Base-by-base conservation (phyloP, 768 basidiomycete species). In the Suillus clintonianus region DNA sequence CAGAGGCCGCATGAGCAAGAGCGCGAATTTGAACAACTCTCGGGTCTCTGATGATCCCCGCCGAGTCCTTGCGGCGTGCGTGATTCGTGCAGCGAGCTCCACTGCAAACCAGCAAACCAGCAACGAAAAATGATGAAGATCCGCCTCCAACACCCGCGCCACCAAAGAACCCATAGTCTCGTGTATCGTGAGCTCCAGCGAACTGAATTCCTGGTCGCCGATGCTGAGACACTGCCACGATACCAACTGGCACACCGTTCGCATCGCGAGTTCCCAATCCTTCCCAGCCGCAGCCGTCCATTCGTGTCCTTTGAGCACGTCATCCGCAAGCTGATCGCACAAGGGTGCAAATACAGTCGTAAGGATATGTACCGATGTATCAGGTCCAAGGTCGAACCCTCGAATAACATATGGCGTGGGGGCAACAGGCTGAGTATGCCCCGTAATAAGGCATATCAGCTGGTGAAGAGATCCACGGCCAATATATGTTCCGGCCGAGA, bases 61-160 rank as follows among this genome's bases (percentile, higher is more conserved):
- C 53, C 73, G 65, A 60, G 68, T 67, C 60, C 74, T 77, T 65
- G 67, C 59, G 30, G 71, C 69, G 10, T 62, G 53, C 30, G 62
- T 67, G 27, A 82, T 63, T 19, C 86, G 83, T 41, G 77, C 77
- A 3, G 82, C 77, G 22, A 89, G 61, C 68, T 90, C 90, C 37
- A 92, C 77, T 4, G 80, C 68, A 70, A 89, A 88, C 91, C 91
- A 93, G 39, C 81, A 78, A n/a, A 82, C 66, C 11, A 78, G 70
- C 48, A 89, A 72, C 4, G 77, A 78, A 24, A 83, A 76, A 4
- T 68, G 63, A 3, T 67, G 73, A 1, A 77, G 72, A 1, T 77
- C 70, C 3, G 76, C 71, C 5, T 80, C 77, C 32, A 79, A 76
- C 58, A 86, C 72, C 17, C 74, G 73, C 24, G 75, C 69, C 5